These are phyloP conservation scores for Phytophthora quininea DNA, from an alignment of 352 stramenopile species.

Conservation along the genomic window DNA sequence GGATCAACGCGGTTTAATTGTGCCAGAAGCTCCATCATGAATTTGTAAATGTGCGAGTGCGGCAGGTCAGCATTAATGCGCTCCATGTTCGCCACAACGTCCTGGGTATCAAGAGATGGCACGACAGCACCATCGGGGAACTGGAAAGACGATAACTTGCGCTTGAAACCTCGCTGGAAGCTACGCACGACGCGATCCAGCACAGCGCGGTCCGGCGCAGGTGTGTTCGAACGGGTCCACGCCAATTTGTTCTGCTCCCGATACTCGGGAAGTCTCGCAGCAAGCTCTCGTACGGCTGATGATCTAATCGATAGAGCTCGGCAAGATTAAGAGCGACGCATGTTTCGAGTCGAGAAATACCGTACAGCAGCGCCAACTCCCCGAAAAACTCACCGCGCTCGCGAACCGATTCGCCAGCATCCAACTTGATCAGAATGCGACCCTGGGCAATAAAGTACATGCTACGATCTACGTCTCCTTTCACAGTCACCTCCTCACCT, in stretches of 20 bases:
- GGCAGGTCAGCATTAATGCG: conserved; percentile 55
- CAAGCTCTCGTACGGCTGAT: conserved; percentile 63
- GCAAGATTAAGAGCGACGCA: conserved; percentile 63
- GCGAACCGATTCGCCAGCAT: conserved; percentile 54
- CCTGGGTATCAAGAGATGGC: background rate
- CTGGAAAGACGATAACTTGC: background rate
- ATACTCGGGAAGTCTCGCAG: conserved; percentile 76
- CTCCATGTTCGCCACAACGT: conserved; percentile 27
- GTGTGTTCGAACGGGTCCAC: conserved; percentile 46
- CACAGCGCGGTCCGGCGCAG: conserved; percentile 22
- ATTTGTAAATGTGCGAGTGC: conserved; percentile 58
- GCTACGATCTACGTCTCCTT: conserved; percentile 72
- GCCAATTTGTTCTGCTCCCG: conserved; percentile 46
- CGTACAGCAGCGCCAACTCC: conserved; percentile 64
- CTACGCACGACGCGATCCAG: conserved; percentile 20
- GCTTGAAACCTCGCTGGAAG: conserved; percentile 15
- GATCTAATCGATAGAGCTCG: conserved; percentile 76
- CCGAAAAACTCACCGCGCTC: conserved; percentile 72
- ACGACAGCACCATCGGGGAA: background rate
- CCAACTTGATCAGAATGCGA: conserved; percentile 66
- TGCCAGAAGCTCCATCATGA: conserved; percentile 60
- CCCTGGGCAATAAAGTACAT: conserved; percentile 86
- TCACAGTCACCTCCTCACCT: conserved; percentile 70
- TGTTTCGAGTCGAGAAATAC: conserved; percentile 64
- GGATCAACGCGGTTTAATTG: conserved; percentile 47